Evolutionary conservation across 2,329 filamentous ascomycete genomes (phyloP).

Genomic region (Aspergillus sp.): DNA sequence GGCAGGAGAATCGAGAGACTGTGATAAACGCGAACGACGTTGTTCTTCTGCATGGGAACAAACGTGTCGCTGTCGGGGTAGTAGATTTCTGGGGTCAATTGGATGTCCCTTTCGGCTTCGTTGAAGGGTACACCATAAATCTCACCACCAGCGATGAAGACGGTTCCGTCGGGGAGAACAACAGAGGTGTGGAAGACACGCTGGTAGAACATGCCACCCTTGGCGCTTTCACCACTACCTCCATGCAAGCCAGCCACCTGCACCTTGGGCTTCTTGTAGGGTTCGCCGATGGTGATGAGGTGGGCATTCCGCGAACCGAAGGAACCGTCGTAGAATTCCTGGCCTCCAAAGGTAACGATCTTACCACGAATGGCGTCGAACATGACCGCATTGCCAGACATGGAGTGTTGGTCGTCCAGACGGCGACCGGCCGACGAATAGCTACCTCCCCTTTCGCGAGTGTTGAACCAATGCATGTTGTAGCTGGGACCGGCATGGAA

Average conservation of each 20-base stretch:
- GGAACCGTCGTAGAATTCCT: slow-evolving; percentile 4
- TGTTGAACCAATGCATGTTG: background rate
- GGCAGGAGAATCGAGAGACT: slow-evolving; percentile 42
- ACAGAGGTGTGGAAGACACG: slow-evolving; percentile 43
- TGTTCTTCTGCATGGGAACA: slow-evolving; percentile 14
- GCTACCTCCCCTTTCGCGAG: background rate
- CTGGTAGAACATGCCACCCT: slow-evolving; percentile 41
- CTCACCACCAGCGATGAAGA: slow-evolving; percentile 45
- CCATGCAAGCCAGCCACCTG: slow-evolving; percentile 25
- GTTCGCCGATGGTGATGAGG: background rate
- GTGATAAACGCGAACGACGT: slow-evolving; percentile 37
- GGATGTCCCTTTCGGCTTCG: slow-evolving; percentile 30
- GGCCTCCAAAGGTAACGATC: slow-evolving; percentile 8
- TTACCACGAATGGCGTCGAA: slow-evolving; percentile 3
- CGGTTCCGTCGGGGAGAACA: slow-evolving; percentile 42
- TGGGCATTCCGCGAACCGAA: background rate
- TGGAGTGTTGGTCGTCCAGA: slow-evolving; percentile 1
- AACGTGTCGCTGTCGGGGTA: slow-evolving; percentile 38
- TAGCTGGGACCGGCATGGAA: background rate
- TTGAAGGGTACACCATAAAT: slow-evolving; percentile 37
- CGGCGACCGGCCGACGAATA: background rate
- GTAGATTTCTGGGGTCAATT: slow-evolving; percentile 41
- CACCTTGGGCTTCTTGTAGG: background rate
- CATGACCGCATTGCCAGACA: slow-evolving; percentile 10
- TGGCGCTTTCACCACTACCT: slow-evolving; percentile 30